Conservation (phyloP, 371 early-diverging fungal genomes). For the Lichtheimia ramosa region DNA sequence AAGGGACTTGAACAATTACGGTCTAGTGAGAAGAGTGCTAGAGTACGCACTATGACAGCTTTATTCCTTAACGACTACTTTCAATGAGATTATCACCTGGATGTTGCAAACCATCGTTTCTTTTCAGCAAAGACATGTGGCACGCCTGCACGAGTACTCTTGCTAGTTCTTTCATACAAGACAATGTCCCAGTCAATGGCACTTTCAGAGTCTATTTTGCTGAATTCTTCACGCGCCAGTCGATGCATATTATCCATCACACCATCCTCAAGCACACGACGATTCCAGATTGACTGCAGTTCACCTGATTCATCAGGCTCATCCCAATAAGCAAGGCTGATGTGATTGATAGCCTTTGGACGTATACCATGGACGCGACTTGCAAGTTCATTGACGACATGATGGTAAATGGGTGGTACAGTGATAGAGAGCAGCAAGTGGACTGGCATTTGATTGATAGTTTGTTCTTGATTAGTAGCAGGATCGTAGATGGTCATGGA, state of each 20-base stretch:
- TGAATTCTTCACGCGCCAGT: slow-evolving; percentile 9
- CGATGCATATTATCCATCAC: slow-evolving; percentile 21
- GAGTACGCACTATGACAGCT: slow-evolving; percentile 17
- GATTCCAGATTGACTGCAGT: slow-evolving; percentile 9
- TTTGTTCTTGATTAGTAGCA: neutral
- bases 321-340: slow-evolving; percentile 45
- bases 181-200: slow-evolving; percentile 32
- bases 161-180: slow-evolving; percentile 22
- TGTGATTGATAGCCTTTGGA: slow-evolving; percentile 33
- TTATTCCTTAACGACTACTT: slow-evolving; percentile 36
- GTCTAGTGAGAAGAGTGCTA: neutral
- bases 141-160: slow-evolving; percentile 19
- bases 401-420: slow-evolving; percentile 12
- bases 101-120: slow-evolving; percentile 14
- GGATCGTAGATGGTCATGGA: neutral
- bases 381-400: slow-evolving; percentile 4
- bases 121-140: slow-evolving; percentile 26
- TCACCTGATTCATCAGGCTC: slow-evolving; percentile 28
- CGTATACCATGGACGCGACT: slow-evolving; percentile 10
- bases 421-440: slow-evolving; percentile 31
- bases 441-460: slow-evolving; percentile 8
- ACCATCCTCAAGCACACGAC: neutral
- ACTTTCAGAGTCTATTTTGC: neutral
- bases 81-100: neutral
- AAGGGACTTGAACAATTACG: neutral